phyloP scores from a whole-genome alignment of 2,329 filamentous ascomycete species.

The Ascochyta viciae-villosae region DNA sequence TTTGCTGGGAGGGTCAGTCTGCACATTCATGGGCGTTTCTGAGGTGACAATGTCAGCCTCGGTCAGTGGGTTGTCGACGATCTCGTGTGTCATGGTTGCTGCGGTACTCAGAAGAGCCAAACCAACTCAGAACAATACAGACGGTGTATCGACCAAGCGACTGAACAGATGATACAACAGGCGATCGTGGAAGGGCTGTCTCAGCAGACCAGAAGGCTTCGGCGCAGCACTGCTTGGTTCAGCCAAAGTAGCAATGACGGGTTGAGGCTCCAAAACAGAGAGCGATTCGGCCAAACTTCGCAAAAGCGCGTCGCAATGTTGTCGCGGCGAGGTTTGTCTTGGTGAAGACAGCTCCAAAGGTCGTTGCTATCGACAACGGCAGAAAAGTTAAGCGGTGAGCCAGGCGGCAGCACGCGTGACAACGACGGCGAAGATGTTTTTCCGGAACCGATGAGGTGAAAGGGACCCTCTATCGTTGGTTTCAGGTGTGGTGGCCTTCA shows the following conservation, averaged over 20 bases:
- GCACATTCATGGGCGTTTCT: slow-evolving; percentile 7
- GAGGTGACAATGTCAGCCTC: slow-evolving; percentile 18
- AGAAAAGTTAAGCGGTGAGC: slow-evolving; percentile 35
- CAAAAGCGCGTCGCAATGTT: background rate
- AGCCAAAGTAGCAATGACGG: background rate
- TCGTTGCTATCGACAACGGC: slow-evolving; percentile 20
- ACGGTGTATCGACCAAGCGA: background rate
- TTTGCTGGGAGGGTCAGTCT: slow-evolving; percentile 19
- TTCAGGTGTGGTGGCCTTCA: slow-evolving; percentile 18
- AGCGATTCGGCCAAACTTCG: background rate
- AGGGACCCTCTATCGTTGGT: background rate
- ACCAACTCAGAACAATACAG: background rate
- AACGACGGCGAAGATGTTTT: slow-evolving; percentile 13
- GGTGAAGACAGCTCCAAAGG: slow-evolving; percentile 11
- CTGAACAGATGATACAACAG: background rate
- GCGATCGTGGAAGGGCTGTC: background rate
- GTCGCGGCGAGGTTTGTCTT: background rate
- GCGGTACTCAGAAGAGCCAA: background rate
- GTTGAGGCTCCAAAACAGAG: background rate
- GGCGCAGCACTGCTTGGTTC: background rate
- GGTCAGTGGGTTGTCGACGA: slow-evolving; percentile 24
- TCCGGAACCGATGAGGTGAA: slow-evolving; percentile 15
- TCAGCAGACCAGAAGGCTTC: background rate
- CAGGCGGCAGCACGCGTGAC: slow-evolving; percentile 21
- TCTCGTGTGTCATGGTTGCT: slow-evolving; percentile 21